Conservation (phyloP, 2,329 filamentous ascomycete genomes). For the Diaporthe aspalathi region DNA sequence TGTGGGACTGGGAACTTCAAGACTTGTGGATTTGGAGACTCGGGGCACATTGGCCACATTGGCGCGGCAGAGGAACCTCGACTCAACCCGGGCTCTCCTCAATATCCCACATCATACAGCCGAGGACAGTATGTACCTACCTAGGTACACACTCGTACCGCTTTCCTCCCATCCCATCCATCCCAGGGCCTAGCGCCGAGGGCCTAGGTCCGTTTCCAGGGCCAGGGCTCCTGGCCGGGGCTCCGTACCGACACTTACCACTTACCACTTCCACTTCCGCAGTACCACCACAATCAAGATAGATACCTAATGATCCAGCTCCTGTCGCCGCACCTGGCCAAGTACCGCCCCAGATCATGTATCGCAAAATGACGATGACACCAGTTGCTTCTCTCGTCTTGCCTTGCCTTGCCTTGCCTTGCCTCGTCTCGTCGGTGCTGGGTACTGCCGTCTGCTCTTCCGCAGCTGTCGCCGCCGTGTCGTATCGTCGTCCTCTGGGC, state of each 20-base stretch:
- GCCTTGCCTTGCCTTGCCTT: slow-evolving; percentile 20
- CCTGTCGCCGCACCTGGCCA: slow-evolving; percentile 10
- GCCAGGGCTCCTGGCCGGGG: slow-evolving; percentile 12
- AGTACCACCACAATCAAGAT: slow-evolving; percentile 32
- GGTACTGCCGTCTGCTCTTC: background rate
- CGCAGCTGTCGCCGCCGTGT: too few relatives aligned
- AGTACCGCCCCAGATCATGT: slow-evolving; percentile 33
- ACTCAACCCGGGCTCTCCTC: slow-evolving; percentile 18
- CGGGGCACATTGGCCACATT: background rate
- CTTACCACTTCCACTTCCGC: too few relatives aligned
- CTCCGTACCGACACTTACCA: background rate
- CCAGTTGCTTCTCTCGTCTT: slow-evolving; percentile 2
- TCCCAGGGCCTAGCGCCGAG: too few relatives aligned
- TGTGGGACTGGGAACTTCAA: background rate
- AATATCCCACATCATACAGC: too few relatives aligned
- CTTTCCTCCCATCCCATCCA: too few relatives aligned
- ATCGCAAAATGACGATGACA: slow-evolving; percentile 32
- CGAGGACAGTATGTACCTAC: too few relatives aligned
- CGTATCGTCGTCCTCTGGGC: slow-evolving; percentile 12
- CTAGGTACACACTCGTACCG: too few relatives aligned
- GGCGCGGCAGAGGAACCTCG: slow-evolving; percentile 15
- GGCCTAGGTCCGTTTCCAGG: slow-evolving; percentile 16
- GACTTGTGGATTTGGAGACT: background rate
- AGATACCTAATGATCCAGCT: slow-evolving; percentile 9
- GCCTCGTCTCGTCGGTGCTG: background rate